These are phyloP conservation scores for Neonectria sp. DNA, from an alignment of 2,329 filamentous ascomycete species.

Conservation along the genomic window DNA sequence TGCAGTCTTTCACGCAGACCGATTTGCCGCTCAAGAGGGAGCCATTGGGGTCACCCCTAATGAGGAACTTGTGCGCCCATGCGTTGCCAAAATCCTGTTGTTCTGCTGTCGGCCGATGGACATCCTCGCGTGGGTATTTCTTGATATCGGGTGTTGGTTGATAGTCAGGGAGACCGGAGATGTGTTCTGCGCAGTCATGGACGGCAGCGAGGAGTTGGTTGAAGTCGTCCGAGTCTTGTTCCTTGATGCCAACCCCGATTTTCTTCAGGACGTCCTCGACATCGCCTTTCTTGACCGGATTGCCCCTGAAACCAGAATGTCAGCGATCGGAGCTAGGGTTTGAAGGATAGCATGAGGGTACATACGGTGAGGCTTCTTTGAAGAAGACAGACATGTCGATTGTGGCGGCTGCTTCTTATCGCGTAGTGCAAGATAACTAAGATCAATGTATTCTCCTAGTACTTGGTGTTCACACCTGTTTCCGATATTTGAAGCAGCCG, in stretches of 20 bases:
- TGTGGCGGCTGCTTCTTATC: conserved; percentile 2
- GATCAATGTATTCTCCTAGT: neutral
- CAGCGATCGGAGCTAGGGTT: neutral
- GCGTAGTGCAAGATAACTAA: neutral
- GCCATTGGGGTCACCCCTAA: conserved; percentile 50
- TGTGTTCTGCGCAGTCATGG: conserved; percentile 64
- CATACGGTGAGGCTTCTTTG: conserved; percentile 55
- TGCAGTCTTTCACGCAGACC: conserved; percentile 68
- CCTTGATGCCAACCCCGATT: conserved; percentile 55
- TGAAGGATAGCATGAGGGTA: neutral
- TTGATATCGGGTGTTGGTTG: conserved; percentile 57
- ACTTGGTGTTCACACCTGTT: neutral
- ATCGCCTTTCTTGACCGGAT: conserved; percentile 59
- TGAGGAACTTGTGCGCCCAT: conserved; percentile 66
- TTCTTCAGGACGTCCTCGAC: conserved; percentile 53
- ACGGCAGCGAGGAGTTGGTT: conserved; percentile 64
- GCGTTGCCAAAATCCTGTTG: conserved; percentile 64
- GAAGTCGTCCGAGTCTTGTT: conserved; percentile 60
- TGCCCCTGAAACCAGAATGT: conserved; percentile 45
- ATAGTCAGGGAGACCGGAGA: conserved; percentile 63
- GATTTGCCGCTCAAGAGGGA: conserved; percentile 58
- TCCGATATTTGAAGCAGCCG: neutral
- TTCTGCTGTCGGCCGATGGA: conserved; percentile 56
- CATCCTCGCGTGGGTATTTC: conserved; percentile 60
- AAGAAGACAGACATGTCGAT: conserved; percentile 56